phyloP scores from a whole-genome alignment of 768 basidiomycete species.

The Psilocybe cyanescens region DNA sequence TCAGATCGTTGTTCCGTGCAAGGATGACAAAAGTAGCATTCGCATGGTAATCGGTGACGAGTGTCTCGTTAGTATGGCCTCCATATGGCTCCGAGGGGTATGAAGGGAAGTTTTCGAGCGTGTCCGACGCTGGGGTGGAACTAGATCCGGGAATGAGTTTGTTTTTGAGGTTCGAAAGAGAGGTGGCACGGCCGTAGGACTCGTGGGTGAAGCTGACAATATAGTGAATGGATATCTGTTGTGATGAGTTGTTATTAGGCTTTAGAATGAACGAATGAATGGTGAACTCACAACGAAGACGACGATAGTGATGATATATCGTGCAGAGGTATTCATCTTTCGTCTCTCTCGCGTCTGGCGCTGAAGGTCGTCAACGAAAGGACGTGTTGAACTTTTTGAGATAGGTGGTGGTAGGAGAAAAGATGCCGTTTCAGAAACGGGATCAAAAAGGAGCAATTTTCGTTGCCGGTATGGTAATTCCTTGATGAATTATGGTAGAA shows the following conservation, averaged over 20 bases:
- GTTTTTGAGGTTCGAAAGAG: conserved; percentile 35
- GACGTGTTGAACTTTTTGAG: neutral
- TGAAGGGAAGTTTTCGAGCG: conserved; percentile 21
- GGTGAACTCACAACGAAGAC: conserved; percentile 32
- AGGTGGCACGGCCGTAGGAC: conserved; percentile 53
- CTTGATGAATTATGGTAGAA: neutral
- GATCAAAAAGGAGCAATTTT: neutral
- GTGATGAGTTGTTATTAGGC: neutral
- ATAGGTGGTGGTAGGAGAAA: neutral
- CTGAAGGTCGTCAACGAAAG: neutral
- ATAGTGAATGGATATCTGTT: conserved; percentile 43
- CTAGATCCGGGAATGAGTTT: conserved; percentile 14
- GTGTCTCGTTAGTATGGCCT: conserved; percentile 16
- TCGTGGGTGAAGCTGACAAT: conserved; percentile 56
- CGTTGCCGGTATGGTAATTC: neutral
- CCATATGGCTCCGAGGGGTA: conserved; percentile 12
- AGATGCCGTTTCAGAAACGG: neutral
- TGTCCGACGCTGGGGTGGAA: neutral
- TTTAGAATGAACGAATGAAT: conserved; percentile 12
- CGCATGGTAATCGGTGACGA: conserved; percentile 27
- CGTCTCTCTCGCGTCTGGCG: neutral
- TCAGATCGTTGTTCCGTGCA: conserved; percentile 67
- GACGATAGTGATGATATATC: conserved; percentile 38
- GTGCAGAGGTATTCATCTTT: conserved; percentile 34
- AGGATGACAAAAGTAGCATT: conserved; percentile 56